A percentile compares a stretch with the other conserved stretches of the same genome.
Conservation (phyloP, 2,329 filamentous ascomycete genomes). For the Aspergillus carbonarius region DNA sequence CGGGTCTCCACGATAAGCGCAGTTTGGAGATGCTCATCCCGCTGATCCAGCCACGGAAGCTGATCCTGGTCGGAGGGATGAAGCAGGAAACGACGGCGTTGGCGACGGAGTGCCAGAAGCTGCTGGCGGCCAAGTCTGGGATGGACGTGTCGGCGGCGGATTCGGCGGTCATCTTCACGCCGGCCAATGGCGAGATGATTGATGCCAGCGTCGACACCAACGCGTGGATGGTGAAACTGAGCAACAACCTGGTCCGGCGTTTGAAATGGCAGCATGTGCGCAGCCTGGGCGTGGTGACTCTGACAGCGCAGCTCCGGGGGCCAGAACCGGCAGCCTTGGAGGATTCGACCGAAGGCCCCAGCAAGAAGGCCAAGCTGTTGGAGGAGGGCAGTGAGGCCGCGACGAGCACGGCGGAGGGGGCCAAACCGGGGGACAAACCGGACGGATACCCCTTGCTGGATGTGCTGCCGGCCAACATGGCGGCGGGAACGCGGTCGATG, state of each 20-base stretch:
- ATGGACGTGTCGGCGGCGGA: conserved; percentile 43
- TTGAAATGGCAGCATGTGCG: conserved; percentile 94
- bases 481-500: conserved; percentile 70
- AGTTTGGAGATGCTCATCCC: conserved; percentile 94
- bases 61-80: conserved; percentile 85
- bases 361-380: conserved; percentile 54
- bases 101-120: conserved; percentile 74
- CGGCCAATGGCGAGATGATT: conserved; percentile 68
- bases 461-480: conserved; percentile 59
- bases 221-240: conserved; percentile 91
- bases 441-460: conserved; percentile 55
- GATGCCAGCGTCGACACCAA: conserved; percentile 97
- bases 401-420: conserved; percentile 19
- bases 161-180: conserved; percentile 75
- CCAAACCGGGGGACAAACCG: conserved; percentile 24
- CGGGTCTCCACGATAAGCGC: conserved; percentile 87
- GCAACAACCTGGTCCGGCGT: conserved; percentile 77
- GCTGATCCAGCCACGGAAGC: conserved; percentile 86
- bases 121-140: conserved; percentile 51
- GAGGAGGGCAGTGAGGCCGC: conserved; percentile 43
- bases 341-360: conserved; percentile 39
- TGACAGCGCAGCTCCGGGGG: conserved; percentile 71
- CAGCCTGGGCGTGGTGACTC: conserved; percentile 85
- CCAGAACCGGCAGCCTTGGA: conserved; percentile 37
- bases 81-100: conserved; percentile 74